Evolutionary conservation across 306 rosid genomes (phyloP), one percentile per base, ranked within the genome.

Genomic region (Astragalus membranaceus): DNA sequence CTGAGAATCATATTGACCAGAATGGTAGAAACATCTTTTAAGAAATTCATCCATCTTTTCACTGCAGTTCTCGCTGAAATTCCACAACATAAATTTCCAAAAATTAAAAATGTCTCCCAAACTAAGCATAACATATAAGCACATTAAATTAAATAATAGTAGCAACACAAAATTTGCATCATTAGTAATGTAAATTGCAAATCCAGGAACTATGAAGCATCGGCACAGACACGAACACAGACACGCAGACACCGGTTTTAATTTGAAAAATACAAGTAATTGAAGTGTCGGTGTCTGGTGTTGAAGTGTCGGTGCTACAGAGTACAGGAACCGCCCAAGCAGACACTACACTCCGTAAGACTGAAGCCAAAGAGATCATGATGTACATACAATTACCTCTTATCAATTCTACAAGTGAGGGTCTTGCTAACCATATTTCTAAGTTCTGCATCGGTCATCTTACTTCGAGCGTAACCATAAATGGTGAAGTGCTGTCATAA

Each of bases 361-460:
- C 29, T 16, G 61, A 33, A 74, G 49, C 35, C 67, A 70, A 60
- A 55, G 56, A 72, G 20, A 33, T 60, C 11, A 37, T 1, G 15
- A 41, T 67, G 37, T 14, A 13, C 47, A 23, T 44, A 37, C 5
- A 33, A 69, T 59, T 74, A 92, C 97, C 94, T 87, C 81, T 87
- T 82, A 81, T 92, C 96, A 59, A 92, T 92, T 81, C 97, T 82
- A 79, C 97, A 92, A 46, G 97, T 92, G 42, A 92, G 93, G 15
- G 97, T 92, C 87, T 81, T 87, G 89, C 97, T 89, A 65, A 92
- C 97, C 97, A 87, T 89, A 64, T 65, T 81, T 76, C 96, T 85
- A 41, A 92, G 85, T 55, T 92, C 97, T 5, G 80, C 88, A 82
- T 92, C 94, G 3, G 87, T 89, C 97, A 92, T 89, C 96, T 89